Percentiles rank a stretch among this genome's conserved stretches.
These are phyloP conservation scores for Lichtheimia ramosa DNA, from an alignment of 371 early-diverging fungal genomes.

Conservation along the genomic window DNA sequence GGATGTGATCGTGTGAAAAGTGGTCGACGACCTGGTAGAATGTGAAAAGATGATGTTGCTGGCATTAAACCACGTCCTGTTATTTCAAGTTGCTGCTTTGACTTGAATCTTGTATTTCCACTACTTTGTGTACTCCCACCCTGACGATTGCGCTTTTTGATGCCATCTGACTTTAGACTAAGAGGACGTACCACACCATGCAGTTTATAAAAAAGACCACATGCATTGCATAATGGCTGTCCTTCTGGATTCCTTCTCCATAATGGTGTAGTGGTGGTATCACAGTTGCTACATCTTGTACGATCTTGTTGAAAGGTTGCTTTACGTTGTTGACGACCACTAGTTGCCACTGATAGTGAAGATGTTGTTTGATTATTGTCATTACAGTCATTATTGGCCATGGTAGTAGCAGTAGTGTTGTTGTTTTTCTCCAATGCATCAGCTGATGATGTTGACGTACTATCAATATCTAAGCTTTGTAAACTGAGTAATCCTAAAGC, in stretches of 20 bases:
- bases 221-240: slow-evolving; percentile 63
- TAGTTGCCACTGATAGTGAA: too few relatives aligned
- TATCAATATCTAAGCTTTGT: too few relatives aligned
- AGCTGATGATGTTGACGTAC: too few relatives aligned
- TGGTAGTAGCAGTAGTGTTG: too few relatives aligned
- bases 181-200: slow-evolving; percentile 86
- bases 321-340: too few relatives aligned
- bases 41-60: slow-evolving; percentile 2
- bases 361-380: too few relatives aligned
- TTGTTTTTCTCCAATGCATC: too few relatives aligned
- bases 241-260: slow-evolving; percentile 91
- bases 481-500: too few relatives aligned
- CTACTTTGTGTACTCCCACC: slow-evolving; percentile 30
- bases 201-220: slow-evolving; percentile 75
- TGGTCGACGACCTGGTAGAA: not conserved
- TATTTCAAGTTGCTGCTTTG: not conserved
- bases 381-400: too few relatives aligned
- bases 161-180: slow-evolving; percentile 78
- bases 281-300: slow-evolving; percentile 83
- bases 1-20: not conserved
- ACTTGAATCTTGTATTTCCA: slow-evolving; percentile 1
- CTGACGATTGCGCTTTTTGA: slow-evolving; percentile 73
- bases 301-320: slow-evolving; percentile 12
- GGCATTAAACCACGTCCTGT: not conserved
- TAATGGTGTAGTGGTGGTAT: slow-evolving; percentile 87